These are phyloP conservation scores for Phytopythium chamaehyphon DNA, from an alignment of 352 stramenopile genomes.

Conservation along the genomic window DNA sequence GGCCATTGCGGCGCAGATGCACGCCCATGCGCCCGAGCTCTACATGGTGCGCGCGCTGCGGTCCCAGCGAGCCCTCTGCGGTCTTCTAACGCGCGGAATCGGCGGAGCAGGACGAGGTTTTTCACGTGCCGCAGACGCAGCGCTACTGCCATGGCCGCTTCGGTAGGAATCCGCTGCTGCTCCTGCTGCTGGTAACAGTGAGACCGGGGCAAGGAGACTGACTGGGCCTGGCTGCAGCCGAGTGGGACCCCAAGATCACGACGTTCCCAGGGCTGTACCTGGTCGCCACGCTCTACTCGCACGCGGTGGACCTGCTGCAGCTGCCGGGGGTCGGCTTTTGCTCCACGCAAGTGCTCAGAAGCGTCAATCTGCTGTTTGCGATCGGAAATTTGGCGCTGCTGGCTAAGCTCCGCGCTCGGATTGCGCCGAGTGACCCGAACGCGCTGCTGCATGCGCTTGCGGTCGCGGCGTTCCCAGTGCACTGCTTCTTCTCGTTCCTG, in stretches of 20 bases:
- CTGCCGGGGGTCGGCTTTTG: slow-evolving; percentile 29
- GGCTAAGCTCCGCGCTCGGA: slow-evolving; percentile 35
- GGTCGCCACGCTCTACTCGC: slow-evolving; percentile 38
- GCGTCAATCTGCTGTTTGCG: slow-evolving; percentile 80
- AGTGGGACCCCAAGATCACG: slow-evolving; percentile 92
- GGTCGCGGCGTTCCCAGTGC: slow-evolving; percentile 71
- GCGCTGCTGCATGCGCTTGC: slow-evolving; percentile 60
- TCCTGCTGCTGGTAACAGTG: not conserved
- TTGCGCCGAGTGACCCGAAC: slow-evolving; percentile 39
- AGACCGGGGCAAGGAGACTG: not conserved
- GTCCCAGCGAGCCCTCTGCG: not conserved
- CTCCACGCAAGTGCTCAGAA: slow-evolving; percentile 56
- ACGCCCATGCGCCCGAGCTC: slow-evolving; percentile 30
- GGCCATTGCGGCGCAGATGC: slow-evolving; percentile 29
- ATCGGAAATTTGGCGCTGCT: slow-evolving; percentile 51
- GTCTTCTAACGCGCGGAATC: not conserved
- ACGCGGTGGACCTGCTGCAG: slow-evolving; percentile 7
- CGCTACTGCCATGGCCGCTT: slow-evolving; percentile 75
- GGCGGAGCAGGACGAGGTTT: slow-evolving; percentile 75
- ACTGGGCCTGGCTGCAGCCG: slow-evolving; percentile 24
- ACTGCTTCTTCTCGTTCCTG: slow-evolving; percentile 88
- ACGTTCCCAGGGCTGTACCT: slow-evolving; percentile 90
- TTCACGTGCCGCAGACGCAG: slow-evolving; percentile 77
- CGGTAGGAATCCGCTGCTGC: slow-evolving; percentile 25
- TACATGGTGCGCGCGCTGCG: slow-evolving; percentile 53